Evolutionary conservation across 225 moss, liverwort and hornwort species (phyloP), one percentile per base, ranked within the genome.

Genomic region (Rhytidiadelphus loreus): DNA sequence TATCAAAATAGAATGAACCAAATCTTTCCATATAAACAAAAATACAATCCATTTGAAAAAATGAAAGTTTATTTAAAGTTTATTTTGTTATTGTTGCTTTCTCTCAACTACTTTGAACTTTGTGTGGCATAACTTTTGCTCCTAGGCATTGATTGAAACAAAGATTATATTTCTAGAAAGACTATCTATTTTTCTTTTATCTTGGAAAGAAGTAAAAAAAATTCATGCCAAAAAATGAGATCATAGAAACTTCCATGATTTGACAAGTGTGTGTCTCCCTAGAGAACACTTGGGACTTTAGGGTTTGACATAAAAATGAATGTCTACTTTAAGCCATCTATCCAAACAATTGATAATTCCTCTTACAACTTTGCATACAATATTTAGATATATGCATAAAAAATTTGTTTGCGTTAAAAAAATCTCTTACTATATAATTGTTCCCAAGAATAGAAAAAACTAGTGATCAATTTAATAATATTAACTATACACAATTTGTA

Each of bases 271-370:
- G 19, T 32, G 1, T 50, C 48, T 30, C 3, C 8, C 1, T 21
- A 20, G 12, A 4, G 1, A 18, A 48, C 13, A 12, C 12, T 12
- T 33, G 8, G 13, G 3, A 50, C 12, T 48, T 26, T 1, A 16
- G 16, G 1, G 16, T 2, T 26, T 71, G 28, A 28, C 5, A 2
- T 46, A 18, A 29, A 46, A 46, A 18, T 6, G 11, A 16, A 18
- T 19, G 1, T 30, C 4, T 0, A 1, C 32, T 32, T 50, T 8
- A 32, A 2, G 0, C 50, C 13, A 33, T 76, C 52, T 76, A 22
- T 76, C 13, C 33, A 13, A 21, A 33, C 0, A 76, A 22, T 0
- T 33, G 0, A 5, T 0, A 33, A 32, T 20, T 12, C 2, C 20
- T 20, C 11, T 75, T 74, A 32, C 4, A 75, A 50, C 1, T 32